Percentiles rank a stretch among this genome's conserved stretches.
phyloP scores from a whole-genome alignment of 441 rosid species.

The Adansonia madagascariensis region DNA sequence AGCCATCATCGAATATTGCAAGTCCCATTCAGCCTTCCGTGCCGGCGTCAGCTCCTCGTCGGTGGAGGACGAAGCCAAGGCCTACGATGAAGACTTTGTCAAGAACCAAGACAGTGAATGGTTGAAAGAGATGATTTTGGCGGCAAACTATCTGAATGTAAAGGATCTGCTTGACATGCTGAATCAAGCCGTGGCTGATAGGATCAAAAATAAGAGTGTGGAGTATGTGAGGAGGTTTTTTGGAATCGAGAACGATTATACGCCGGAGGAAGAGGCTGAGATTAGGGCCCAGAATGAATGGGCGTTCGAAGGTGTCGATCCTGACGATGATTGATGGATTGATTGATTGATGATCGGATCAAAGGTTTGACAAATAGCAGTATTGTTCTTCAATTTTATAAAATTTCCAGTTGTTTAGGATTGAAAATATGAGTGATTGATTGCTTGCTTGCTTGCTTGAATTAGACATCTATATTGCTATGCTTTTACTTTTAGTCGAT shows the following conservation, averaged over 20 bases:
- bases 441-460: background rate
- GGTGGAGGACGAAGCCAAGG: conserved; percentile 4
- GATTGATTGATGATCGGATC: background rate
- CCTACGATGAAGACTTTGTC: conserved; percentile 25
- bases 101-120: conserved; percentile 20
- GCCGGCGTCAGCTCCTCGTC: background rate
- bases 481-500: no score
- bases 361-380: no score
- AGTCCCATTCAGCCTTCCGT: conserved; percentile 19
- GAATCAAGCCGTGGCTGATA: conserved; percentile 33
- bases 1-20: conserved; percentile 26
- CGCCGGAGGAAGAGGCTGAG: conserved; percentile 47
- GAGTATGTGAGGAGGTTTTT: conserved; percentile 43
- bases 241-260: conserved; percentile 42
- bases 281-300: conserved; percentile 41
- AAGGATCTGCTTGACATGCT: conserved; percentile 41
- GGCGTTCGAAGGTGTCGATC: conserved; percentile 47
- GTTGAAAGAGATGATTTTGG: conserved; percentile 39
- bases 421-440: background rate
- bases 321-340: conserved; percentile 26
- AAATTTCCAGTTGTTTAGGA: background rate
- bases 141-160: conserved; percentile 46
- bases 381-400: background rate
- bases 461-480: background rate
- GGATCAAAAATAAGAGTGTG: conserved; percentile 45